Evolutionary conservation across 441 rosid genomes (phyloP).

Genomic region (Gossypium schwendimanii): DNA sequence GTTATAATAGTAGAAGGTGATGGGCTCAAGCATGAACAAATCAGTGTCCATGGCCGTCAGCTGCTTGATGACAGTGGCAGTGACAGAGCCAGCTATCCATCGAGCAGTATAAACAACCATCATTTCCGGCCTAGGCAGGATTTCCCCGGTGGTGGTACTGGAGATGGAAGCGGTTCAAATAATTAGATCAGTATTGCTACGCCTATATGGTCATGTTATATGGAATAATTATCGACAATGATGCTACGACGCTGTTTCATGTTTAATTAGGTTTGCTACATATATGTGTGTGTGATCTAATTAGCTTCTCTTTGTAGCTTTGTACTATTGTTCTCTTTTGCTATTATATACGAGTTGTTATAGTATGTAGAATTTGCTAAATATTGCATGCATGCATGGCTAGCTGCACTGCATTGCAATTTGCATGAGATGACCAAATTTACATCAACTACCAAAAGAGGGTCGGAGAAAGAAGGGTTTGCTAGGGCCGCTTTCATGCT

Average conservation of each 20-base stretch:
- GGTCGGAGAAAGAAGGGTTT: not conserved
- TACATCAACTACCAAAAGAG: not conserved
- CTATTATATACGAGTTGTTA: not conserved
- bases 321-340: not conserved
- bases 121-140: slow-evolving; percentile 48
- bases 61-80: not conserved
- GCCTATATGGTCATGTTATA: not conserved
- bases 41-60: not conserved
- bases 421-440: not conserved
- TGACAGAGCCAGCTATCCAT: slow-evolving; percentile 19
- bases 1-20: not conserved
- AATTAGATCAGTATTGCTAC: too few species aligned
- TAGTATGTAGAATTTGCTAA: not conserved
- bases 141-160: slow-evolving; percentile 20
- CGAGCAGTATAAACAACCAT: slow-evolving; percentile 32
- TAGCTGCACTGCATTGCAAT: not conserved
- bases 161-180: not conserved
- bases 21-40: not conserved
- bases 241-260: not conserved
- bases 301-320: not conserved
- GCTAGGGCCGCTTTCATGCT: not conserved
- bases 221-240: not conserved
- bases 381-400: not conserved
- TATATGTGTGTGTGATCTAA: not conserved
- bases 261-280: not conserved